Conservation (phyloP, 495 filamentous ascomycete species). For the Penicillium tannophilum region DNA sequence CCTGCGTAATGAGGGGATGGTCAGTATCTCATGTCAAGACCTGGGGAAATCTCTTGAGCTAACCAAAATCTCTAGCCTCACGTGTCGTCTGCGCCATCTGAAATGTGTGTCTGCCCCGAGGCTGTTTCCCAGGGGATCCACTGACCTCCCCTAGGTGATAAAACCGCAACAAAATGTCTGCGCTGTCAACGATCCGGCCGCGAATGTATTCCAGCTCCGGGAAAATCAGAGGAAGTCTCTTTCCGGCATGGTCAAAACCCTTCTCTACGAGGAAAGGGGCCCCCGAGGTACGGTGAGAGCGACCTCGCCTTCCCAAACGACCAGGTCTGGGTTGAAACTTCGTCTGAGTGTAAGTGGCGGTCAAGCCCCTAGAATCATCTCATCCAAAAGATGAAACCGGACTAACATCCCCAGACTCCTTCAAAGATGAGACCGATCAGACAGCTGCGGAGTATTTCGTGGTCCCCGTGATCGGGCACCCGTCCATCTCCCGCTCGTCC, state of each 20-base stretch:
- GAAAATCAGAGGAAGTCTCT: constrained; percentile 43
- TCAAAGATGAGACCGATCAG: constrained; percentile 47
- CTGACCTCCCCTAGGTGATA: constrained; percentile 37
- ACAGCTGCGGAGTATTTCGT: constrained; percentile 46
- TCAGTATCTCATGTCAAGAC: constrained; percentile 23
- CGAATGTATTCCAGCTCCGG: constrained; percentile 44
- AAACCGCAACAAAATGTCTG: constrained; percentile 42
- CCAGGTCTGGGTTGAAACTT: constrained; percentile 40
- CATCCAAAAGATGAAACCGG: background rate
- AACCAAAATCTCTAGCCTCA: constrained; percentile 33
- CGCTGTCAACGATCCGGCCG: constrained; percentile 48
- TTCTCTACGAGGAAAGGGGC: constrained; percentile 41
- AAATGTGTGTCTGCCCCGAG: constrained; percentile 35
- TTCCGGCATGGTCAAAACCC: constrained; percentile 50
- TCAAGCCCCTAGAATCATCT: background rate
- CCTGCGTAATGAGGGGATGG: constrained; percentile 51
- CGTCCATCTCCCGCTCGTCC: constrained; percentile 25
- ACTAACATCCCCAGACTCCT: constrained; percentile 31
- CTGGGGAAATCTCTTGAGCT: background rate
- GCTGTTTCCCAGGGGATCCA: background rate
- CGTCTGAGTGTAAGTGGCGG: constrained; percentile 32
- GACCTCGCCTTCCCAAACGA: constrained; percentile 43
- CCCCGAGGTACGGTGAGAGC: constrained; percentile 48
- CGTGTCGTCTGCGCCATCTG: constrained; percentile 49
- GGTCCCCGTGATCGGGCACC: constrained; percentile 24